Percentiles rank a stretch among this genome's conserved stretches.
phyloP scores from a whole-genome alignment of 2,329 filamentous ascomycete species.

The Claviceps capensis region DNA sequence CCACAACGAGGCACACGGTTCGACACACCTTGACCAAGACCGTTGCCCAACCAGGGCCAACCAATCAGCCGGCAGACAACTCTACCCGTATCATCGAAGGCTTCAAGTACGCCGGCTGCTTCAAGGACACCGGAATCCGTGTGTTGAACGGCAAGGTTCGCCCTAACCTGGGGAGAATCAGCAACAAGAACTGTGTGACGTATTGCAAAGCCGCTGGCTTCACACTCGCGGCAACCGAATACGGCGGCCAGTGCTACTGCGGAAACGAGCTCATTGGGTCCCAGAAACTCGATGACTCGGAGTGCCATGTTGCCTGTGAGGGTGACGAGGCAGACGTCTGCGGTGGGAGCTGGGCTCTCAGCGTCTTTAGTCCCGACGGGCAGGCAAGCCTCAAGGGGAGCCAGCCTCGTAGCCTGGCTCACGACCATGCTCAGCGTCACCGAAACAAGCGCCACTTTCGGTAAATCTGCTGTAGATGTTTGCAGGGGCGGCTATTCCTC shows the following conservation, averaged over 20 bases:
- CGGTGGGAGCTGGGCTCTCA: constrained; percentile 33
- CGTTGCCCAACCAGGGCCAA: constrained; percentile 10
- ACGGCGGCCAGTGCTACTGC: constrained; percentile 40
- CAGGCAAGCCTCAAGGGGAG: constrained; percentile 13
- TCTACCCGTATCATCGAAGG: constrained; percentile 10
- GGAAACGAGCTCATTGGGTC: constrained; percentile 21
- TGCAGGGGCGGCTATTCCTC: too few species aligned
- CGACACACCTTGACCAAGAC: constrained; percentile 34
- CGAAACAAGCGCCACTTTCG: constrained; percentile 17
- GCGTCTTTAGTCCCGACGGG: constrained; percentile 28
- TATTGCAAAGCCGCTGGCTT: constrained; percentile 31
- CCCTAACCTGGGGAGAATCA: constrained; percentile 28
- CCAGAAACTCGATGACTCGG: constrained; percentile 27
- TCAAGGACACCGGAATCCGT: constrained; percentile 23
- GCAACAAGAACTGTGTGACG: constrained; percentile 31
- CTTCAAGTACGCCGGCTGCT: constrained; percentile 31
- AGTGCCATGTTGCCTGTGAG: constrained; percentile 32
- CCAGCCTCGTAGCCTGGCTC: constrained; percentile 23
- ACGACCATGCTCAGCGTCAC: constrained; percentile 22
- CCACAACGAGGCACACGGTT: constrained; percentile 22
- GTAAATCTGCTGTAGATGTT: not conserved
- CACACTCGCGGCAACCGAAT: constrained; percentile 36
- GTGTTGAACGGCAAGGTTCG: constrained; percentile 25
- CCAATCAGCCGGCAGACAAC: constrained; percentile 4
- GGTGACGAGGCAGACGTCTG: constrained; percentile 34